These are phyloP conservation scores for Russula griseocarnosa DNA, from an alignment of 768 basidiomycete species.

Conservation along the genomic window DNA sequence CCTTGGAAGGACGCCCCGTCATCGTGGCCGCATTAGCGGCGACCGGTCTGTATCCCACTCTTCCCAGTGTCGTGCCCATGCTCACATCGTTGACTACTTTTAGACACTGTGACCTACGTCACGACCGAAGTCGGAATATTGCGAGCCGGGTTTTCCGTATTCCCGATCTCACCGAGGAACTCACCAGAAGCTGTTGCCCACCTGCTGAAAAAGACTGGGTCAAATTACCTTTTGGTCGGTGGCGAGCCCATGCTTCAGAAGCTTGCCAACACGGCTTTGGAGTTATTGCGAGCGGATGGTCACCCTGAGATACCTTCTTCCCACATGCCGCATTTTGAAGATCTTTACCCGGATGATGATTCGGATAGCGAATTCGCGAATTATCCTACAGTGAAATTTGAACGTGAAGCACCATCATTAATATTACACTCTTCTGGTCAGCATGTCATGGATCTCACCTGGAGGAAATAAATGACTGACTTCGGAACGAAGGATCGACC, in stretches of 20 bases:
- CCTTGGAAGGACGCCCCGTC: conserved; percentile 24
- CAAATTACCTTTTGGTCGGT: conserved; percentile 33
- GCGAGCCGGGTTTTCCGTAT: conserved; percentile 40
- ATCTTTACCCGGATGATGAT: conserved; percentile 25
- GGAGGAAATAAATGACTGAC: not conserved
- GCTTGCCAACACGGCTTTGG: conserved; percentile 19
- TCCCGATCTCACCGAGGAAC: conserved; percentile 42
- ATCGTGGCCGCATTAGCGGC: conserved; percentile 27
- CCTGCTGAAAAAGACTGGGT: conserved; percentile 31
- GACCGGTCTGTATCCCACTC: conserved; percentile 22
- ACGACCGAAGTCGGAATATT: conserved; percentile 37
- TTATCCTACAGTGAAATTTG: conserved; percentile 22
- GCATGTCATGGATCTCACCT: not conserved
- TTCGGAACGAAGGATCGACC: conserved; percentile 29
- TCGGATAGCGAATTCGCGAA: conserved; percentile 13
- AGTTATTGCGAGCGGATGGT: conserved; percentile 16
- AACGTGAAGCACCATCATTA: conserved; percentile 28
- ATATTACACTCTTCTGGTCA: conserved; percentile 35
- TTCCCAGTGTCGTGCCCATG: not conserved
- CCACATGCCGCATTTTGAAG: conserved; percentile 30
- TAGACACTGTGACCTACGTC: conserved; percentile 31
- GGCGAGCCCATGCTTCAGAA: conserved; percentile 27
- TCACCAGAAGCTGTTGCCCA: conserved; percentile 40
- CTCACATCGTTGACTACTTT: not conserved
- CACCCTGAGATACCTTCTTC: conserved; percentile 9